phyloP scores from a whole-genome alignment of 768 basidiomycete genomes.

The Pulveroboletus sp. region DNA sequence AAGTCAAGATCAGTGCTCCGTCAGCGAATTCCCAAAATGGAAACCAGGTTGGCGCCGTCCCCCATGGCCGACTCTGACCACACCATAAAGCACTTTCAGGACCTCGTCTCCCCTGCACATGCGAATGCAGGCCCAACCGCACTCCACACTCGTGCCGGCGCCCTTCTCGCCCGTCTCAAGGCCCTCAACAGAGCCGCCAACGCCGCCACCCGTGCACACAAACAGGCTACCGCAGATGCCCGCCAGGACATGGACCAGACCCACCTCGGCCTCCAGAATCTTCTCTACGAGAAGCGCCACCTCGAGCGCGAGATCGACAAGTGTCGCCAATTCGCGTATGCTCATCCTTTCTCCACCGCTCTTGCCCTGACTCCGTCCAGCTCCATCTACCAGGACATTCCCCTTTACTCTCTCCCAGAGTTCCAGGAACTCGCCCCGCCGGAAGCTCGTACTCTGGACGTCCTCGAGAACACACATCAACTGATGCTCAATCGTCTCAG shows the following conservation, averaged over 20 bases:
- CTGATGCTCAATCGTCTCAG: constrained; percentile 83
- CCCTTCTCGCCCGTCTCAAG: constrained; percentile 77
- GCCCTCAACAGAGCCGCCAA: constrained; percentile 73
- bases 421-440: constrained; percentile 65
- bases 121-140: constrained; percentile 40
- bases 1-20: not conserved
- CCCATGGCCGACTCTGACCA: constrained; percentile 37
- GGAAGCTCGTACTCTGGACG: constrained; percentile 57
- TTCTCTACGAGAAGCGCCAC: constrained; percentile 85
- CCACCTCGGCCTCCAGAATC: constrained; percentile 79
- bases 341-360: not conserved
- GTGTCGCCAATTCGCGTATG: constrained; percentile 85
- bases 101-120: constrained; percentile 50
- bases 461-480: constrained; percentile 67
- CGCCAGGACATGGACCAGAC: constrained; percentile 89
- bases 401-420: constrained; percentile 65
- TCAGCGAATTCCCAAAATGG: constrained; percentile 12
- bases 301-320: constrained; percentile 90
- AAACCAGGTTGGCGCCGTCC: constrained; percentile 1
- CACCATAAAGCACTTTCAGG: constrained; percentile 58
- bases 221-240: constrained; percentile 66
- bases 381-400: constrained; percentile 85
- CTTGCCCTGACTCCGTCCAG: constrained; percentile 34
- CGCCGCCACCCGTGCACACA: constrained; percentile 63
- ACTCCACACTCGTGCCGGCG: constrained; percentile 62